Conservation (phyloP, 768 basidiomycete genomes). For the Terana coerulea region DNA sequence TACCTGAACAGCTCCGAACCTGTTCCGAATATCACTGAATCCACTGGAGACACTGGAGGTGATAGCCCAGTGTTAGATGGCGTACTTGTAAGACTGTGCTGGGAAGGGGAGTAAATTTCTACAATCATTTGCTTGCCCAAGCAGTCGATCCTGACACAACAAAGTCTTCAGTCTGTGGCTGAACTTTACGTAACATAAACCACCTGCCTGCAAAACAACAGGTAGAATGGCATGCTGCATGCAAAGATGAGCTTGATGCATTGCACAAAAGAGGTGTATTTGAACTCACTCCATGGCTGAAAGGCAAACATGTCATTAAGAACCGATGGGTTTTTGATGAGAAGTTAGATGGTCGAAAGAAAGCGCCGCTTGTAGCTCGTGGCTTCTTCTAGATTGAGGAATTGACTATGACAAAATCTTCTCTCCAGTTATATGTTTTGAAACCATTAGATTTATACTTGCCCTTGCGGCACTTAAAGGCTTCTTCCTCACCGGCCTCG, state of each 20-base stretch:
- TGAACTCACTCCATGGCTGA: slow-evolving; percentile 21
- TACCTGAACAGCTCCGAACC: too few relatives aligned
- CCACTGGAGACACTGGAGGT: too few relatives aligned
- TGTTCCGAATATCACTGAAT: too few relatives aligned
- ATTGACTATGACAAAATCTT: slow-evolving; percentile 26
- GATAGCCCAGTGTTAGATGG: too few relatives aligned
- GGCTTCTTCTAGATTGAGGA: slow-evolving; percentile 21
- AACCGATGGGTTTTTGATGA: neutral
- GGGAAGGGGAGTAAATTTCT: too few relatives aligned
- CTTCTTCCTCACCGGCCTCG: slow-evolving; percentile 22
- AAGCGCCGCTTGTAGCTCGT: slow-evolving; percentile 22
- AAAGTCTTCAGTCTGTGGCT: too few relatives aligned
- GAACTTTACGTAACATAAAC: too few relatives aligned
- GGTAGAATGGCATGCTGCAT: too few relatives aligned
- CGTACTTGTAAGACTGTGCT: too few relatives aligned
- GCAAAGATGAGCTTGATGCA: slow-evolving; percentile 5
- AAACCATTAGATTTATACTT: slow-evolving; percentile 22
- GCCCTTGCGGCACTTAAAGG: slow-evolving; percentile 22
- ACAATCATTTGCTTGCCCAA: too few relatives aligned
- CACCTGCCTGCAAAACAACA: too few relatives aligned
- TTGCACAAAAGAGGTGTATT: slow-evolving; percentile 14
- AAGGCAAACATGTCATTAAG: slow-evolving; percentile 10
- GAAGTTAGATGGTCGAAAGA: slow-evolving; percentile 22
- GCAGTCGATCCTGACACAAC: too few relatives aligned
- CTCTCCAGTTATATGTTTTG: slow-evolving; percentile 26